These are phyloP conservation scores for Pelargonium myrrhifolium DNA, from an alignment of 441 rosid genomes.

Conservation along the genomic window DNA sequence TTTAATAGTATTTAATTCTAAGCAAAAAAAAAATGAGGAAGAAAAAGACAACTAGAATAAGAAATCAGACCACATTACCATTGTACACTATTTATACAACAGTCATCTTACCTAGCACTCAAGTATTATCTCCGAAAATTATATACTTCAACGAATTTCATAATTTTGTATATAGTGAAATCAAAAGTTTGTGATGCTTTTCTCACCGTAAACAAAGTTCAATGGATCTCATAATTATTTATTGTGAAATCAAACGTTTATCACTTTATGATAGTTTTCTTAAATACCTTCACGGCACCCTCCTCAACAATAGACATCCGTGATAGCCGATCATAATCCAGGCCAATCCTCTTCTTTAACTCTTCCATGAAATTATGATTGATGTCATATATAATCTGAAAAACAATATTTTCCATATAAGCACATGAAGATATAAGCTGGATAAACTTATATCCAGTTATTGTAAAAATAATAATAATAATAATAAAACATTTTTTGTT, in stretches of 20 bases:
- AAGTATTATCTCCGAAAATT: too few species aligned
- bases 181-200: constrained; percentile 4
- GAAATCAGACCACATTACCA: too few species aligned
- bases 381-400: constrained; percentile 47
- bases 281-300: constrained; percentile 46
- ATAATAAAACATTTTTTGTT: not conserved
- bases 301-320: constrained; percentile 52
- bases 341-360: constrained; percentile 41
- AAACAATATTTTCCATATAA: constrained; percentile 1
- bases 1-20: not conserved
- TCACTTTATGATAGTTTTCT: constrained; percentile 2
- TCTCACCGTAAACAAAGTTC: not conserved
- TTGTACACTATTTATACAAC: too few species aligned
- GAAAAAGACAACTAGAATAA: too few species aligned
- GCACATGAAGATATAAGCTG: constrained; percentile 5
- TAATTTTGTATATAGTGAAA: not conserved
- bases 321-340: constrained; percentile 41
- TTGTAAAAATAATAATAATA: too few species aligned
- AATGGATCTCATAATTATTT: not conserved
- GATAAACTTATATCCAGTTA: not conserved
- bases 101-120: too few species aligned
- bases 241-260: not conserved
- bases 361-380: constrained; percentile 40
- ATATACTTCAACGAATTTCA: not conserved
- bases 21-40: not conserved